These are phyloP conservation scores for Mucor circinelloides DNA, from an alignment of 371 early-diverging fungal genomes.

Conservation along the genomic window DNA sequence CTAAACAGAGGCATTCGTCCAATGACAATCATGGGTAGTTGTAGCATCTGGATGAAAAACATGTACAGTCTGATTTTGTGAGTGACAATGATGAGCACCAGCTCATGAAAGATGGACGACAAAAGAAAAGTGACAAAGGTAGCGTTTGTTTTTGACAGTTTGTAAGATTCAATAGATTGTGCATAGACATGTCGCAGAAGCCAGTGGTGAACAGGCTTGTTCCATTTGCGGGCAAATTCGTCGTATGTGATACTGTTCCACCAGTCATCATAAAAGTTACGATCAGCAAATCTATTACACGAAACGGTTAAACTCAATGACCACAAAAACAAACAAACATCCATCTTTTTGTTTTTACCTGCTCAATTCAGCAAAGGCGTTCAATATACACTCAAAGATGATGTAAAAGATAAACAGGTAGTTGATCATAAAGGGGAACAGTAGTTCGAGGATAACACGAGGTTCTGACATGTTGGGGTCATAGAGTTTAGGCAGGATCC, in stretches of 20 bases:
- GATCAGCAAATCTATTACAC: conserved; percentile 85
- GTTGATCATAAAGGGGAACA: conserved; percentile 88
- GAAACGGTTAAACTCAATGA: not conserved
- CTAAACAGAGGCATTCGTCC: conserved; percentile 62
- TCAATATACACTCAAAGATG: conserved; percentile 95
- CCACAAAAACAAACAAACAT: not conserved
- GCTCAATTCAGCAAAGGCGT: conserved; percentile 95
- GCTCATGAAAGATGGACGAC: conserved; percentile 88
- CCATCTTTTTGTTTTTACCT: conserved; percentile 41
- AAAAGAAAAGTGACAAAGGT: conserved; percentile 86
- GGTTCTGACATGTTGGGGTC: conserved; percentile 58
- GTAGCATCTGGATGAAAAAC: conserved; percentile 89
- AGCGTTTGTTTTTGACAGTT: conserved; percentile 74
- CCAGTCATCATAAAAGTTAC: conserved; percentile 98
- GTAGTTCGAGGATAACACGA: conserved; percentile 66
- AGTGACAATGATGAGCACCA: conserved; percentile 81
- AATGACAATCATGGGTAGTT: conserved; percentile 88
- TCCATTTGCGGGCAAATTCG: conserved; percentile 98
- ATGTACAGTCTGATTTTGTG: conserved; percentile 78
- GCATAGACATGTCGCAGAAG: conserved; percentile 92
- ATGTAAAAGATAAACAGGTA: conserved; percentile 92
- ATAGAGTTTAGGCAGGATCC: conserved; percentile 81
- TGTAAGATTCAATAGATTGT: conserved; percentile 75
- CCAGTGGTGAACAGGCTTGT: conserved; percentile 96
- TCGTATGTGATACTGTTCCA: conserved; percentile 95